These are phyloP conservation scores for Exophiala oligosperma DNA, from an alignment of 2,329 filamentous ascomycete genomes.

Conservation along the genomic window DNA sequence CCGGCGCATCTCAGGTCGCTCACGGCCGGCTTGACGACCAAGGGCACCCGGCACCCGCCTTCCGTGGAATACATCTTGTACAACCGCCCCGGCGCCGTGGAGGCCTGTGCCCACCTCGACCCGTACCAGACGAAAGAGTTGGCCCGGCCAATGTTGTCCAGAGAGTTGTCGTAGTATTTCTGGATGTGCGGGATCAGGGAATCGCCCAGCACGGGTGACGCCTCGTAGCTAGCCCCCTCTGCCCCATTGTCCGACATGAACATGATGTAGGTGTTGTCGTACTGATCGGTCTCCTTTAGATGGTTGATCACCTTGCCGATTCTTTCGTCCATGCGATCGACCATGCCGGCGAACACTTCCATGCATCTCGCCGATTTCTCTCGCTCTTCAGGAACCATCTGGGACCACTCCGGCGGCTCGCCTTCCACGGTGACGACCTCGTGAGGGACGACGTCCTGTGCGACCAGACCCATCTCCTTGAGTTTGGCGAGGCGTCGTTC, in stretches of 20 bases:
- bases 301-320: slow-evolving; percentile 48
- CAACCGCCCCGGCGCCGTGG: slow-evolving; percentile 42
- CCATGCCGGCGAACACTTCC: slow-evolving; percentile 53
- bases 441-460: slow-evolving; percentile 47
- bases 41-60: slow-evolving; percentile 37
- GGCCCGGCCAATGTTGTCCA: slow-evolving; percentile 43
- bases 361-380: slow-evolving; percentile 31
- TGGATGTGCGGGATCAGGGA: slow-evolving; percentile 41
- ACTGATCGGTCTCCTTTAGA: slow-evolving; percentile 45
- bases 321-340: slow-evolving; percentile 47
- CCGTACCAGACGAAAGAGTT: slow-evolving; percentile 52
- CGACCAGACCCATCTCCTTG: slow-evolving; percentile 58
- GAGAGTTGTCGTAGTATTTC: slow-evolving; percentile 37
- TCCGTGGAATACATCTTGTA: slow-evolving; percentile 37
- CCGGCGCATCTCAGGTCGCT: not conserved
- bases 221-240: slow-evolving; percentile 48
- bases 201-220: slow-evolving; percentile 43
- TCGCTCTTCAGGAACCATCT: no score
- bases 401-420: slow-evolving; percentile 6
- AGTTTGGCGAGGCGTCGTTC: slow-evolving; percentile 54
- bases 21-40: slow-evolving; percentile 33
- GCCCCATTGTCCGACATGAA: slow-evolving; percentile 53
- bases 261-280: slow-evolving; percentile 51
- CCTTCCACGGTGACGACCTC: slow-evolving; percentile 37
- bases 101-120: slow-evolving; percentile 49